These are phyloP conservation scores for Neurospora tetraspora DNA, from an alignment of 495 filamentous ascomycete genomes.

Conservation along the genomic window DNA sequence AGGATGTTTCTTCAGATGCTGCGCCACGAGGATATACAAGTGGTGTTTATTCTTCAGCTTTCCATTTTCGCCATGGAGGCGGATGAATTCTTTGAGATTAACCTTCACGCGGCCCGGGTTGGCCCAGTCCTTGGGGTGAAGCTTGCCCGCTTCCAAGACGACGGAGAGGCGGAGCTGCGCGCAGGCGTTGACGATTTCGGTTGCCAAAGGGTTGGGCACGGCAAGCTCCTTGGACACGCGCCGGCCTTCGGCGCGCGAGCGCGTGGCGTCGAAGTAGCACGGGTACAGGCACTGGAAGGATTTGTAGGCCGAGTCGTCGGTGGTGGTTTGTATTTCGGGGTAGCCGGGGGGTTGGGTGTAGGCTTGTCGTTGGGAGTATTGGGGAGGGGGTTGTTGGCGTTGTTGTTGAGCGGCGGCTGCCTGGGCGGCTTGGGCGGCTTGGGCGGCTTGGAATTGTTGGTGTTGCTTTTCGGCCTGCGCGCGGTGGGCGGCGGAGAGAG, in stretches of 20 bases:
- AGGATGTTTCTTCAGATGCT: slow-evolving; percentile 66
- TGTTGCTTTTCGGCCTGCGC: background rate
- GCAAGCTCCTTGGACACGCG: slow-evolving; percentile 62
- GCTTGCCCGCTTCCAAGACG: slow-evolving; percentile 82
- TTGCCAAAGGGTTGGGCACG: slow-evolving; percentile 75
- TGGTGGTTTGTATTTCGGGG: slow-evolving; percentile 28
- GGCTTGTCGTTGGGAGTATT: slow-evolving; percentile 8
- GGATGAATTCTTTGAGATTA: slow-evolving; percentile 48
- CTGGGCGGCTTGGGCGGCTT: slow-evolving; percentile 21
- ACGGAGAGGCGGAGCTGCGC: slow-evolving; percentile 59
- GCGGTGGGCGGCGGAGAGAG: slow-evolving; percentile 9
- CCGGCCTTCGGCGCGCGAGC: slow-evolving; percentile 67
- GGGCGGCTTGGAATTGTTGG: slow-evolving; percentile 10
- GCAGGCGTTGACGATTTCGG: slow-evolving; percentile 81
- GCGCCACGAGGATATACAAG: slow-evolving; percentile 65
- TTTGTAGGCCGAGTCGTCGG: slow-evolving; percentile 53
- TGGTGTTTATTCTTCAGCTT: slow-evolving; percentile 81
- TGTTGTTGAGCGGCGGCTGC: slow-evolving; percentile 22
- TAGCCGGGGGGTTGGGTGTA: slow-evolving; percentile 13
- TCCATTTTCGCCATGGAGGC: background rate
- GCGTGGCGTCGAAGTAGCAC: slow-evolving; percentile 76
- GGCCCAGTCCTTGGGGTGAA: slow-evolving; percentile 93
- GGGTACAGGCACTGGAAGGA: slow-evolving; percentile 86
- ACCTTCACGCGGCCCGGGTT: slow-evolving; percentile 89
- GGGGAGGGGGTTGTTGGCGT: slow-evolving; percentile 9